Percentiles rank a stretch among this genome's conserved stretches.
phyloP scores from a whole-genome alignment of 805 yeast genomes.

The Candida manassasensis region DNA sequence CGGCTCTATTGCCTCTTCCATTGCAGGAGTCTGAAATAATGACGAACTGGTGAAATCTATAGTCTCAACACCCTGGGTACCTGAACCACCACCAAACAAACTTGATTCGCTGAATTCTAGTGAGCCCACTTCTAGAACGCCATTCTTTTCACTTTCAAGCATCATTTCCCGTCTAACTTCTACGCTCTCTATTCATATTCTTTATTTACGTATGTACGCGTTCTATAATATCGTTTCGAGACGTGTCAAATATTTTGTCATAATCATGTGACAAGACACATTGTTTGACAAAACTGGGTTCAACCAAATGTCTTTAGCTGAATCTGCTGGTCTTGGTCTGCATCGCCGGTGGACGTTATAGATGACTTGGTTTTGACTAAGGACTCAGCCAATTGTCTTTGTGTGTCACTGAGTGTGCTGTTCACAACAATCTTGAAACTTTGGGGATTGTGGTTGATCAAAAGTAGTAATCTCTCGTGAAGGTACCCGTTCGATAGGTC shows the following conservation, averaged over 20 bases:
- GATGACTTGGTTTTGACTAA: slow-evolving; percentile 30
- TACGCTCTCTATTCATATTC: neutral
- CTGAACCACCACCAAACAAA: slow-evolving; percentile 4
- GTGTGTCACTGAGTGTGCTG: slow-evolving; percentile 31
- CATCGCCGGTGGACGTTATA: slow-evolving; percentile 3
- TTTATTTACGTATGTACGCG: slow-evolving; percentile 1
- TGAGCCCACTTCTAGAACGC: neutral
- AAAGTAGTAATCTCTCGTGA: slow-evolving; percentile 43
- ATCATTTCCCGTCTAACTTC: neutral
- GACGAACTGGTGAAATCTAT: neutral
- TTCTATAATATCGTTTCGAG: neutral
- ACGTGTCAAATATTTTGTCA: slow-evolving; percentile 1
- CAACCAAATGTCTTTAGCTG: slow-evolving; percentile 23
- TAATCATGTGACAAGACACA: neutral
- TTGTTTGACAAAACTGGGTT: neutral
- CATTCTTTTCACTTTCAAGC: neutral
- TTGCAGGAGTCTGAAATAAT: neutral
- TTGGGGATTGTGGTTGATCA: slow-evolving; percentile 41
- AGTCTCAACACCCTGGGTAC: neutral
- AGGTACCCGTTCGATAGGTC: slow-evolving; percentile 30
- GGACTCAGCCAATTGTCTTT: slow-evolving; percentile 38
- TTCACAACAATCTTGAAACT: slow-evolving; percentile 47
- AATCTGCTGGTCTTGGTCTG: slow-evolving; percentile 11
- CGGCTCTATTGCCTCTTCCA: neutral
- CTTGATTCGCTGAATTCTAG: slow-evolving; percentile 6